Evolutionary conservation across 371 early-diverging fungal species (phyloP).

Genomic region (Mucor velutinosus): DNA sequence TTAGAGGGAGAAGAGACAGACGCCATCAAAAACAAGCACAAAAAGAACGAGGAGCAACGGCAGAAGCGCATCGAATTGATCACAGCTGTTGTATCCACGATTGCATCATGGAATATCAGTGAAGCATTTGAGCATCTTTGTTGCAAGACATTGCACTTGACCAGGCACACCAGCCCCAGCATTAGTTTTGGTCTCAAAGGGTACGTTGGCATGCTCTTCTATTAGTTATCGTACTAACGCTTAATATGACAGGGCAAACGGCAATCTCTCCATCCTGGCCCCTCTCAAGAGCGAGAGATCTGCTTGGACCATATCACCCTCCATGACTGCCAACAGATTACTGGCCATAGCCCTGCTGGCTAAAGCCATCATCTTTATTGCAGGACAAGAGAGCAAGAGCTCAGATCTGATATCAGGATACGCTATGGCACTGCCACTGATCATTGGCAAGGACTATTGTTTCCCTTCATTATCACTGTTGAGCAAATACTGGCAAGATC

Average conservation of each 20-base stretch:
- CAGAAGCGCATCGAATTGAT: constrained; percentile 32
- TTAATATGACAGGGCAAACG: constrained; percentile 36
- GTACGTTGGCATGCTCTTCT: constrained; percentile 29
- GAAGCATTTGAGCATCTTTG: constrained; percentile 45
- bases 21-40: neutral
- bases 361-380: constrained; percentile 49
- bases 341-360: constrained; percentile 61
- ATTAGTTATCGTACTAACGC: too few species aligned
- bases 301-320: constrained; percentile 65
- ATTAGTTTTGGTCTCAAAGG: constrained; percentile 66
- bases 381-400: constrained; percentile 54
- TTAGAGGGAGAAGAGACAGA: constrained; percentile 1
- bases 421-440: constrained; percentile 55
- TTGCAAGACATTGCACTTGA: constrained; percentile 27
- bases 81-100: constrained; percentile 47
- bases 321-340: constrained; percentile 62
- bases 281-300: constrained; percentile 36
- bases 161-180: constrained; percentile 23
- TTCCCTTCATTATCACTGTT: constrained; percentile 75
- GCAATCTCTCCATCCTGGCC: constrained; percentile 63
- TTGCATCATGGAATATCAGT: constrained; percentile 59
- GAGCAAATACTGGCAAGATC: constrained; percentile 87
- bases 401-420: constrained; percentile 52
- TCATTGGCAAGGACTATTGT: constrained; percentile 55
- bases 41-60: constrained; percentile 19